These are phyloP conservation scores for Hypoxylon fragiforme DNA, from an alignment of 495 filamentous ascomycete genomes.

Conservation along the genomic window DNA sequence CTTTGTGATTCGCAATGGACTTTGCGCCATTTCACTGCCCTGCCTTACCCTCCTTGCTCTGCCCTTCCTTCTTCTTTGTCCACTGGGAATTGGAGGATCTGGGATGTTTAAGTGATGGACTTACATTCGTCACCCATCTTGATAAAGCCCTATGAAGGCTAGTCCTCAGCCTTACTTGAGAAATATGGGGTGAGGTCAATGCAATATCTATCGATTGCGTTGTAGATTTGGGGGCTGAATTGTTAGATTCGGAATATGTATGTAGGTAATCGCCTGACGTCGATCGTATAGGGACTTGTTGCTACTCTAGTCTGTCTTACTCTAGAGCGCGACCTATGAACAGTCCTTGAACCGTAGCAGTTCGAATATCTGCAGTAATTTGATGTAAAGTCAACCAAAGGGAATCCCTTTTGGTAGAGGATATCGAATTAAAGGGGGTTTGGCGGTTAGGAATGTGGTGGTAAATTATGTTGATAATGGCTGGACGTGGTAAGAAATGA, in stretches of 20 bases:
- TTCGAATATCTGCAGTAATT: not conserved
- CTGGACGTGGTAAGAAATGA: not conserved
- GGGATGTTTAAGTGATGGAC: slow-evolving; percentile 7
- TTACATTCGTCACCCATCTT: slow-evolving; percentile 32
- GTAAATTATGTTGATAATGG: not conserved
- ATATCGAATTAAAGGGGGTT: not conserved
- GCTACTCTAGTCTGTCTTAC: too few relatives aligned
- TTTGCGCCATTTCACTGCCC: not conserved
- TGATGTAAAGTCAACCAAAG: not conserved
- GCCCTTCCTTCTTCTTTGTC: slow-evolving; percentile 8
- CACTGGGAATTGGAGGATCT: slow-evolving; percentile 1
- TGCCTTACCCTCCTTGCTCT: slow-evolving; percentile 5
- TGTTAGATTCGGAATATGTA: slow-evolving; percentile 7
- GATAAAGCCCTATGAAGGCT: not conserved
- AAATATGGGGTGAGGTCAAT: not conserved
- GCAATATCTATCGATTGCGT: slow-evolving; percentile 13
- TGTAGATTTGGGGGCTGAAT: slow-evolving; percentile 28
- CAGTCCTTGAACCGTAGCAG: not conserved
- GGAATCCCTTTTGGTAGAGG: not conserved
- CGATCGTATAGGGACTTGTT: too few relatives aligned
- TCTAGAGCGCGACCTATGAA: too few relatives aligned
- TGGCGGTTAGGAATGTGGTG: not conserved
- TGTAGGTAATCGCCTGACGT: slow-evolving; percentile 1
- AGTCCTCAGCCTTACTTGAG: slow-evolving; percentile 16
- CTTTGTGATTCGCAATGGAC: not conserved